phyloP scores from a whole-genome alignment of 345 rosid species.

The Mercurialis annua region DNA sequence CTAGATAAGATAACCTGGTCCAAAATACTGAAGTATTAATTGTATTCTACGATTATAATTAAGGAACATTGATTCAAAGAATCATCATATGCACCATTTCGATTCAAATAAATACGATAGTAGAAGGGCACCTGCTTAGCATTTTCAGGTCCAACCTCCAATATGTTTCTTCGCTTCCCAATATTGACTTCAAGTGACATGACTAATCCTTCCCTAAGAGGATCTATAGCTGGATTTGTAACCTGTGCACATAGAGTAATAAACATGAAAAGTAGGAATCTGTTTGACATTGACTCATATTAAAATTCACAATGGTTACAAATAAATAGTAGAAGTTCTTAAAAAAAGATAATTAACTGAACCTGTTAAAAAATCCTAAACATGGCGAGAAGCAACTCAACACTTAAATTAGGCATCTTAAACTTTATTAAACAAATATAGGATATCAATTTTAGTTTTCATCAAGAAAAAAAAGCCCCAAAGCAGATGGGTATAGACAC shows the following conservation, averaged over 20 bases:
- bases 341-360: too few relatives aligned
- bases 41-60: slow-evolving; percentile 12
- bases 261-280: slow-evolving; percentile 7
- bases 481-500: too few relatives aligned
- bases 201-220: slow-evolving; percentile 94
- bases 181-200: slow-evolving; percentile 97
- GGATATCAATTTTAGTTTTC: not conserved
- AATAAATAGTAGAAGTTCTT: too few relatives aligned
- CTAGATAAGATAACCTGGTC: slow-evolving; percentile 70
- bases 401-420: not conserved
- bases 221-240: slow-evolving; percentile 98
- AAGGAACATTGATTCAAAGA: slow-evolving; percentile 5
- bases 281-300: not conserved
- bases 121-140: slow-evolving; percentile 68
- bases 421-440: not conserved
- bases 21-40: slow-evolving; percentile 14
- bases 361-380: not conserved
- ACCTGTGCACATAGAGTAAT: slow-evolving; percentile 46
- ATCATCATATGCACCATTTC: slow-evolving; percentile 6
- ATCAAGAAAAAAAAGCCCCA: too few relatives aligned
- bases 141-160: slow-evolving; percentile 94
- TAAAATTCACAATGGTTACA: not conserved
- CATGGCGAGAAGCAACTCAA: not conserved
- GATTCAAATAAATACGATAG: slow-evolving; percentile 9
- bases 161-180: slow-evolving; percentile 88